Base-by-base conservation (phyloP, 352 stramenopile genomes). In the Pythium utonaiense region DNA sequence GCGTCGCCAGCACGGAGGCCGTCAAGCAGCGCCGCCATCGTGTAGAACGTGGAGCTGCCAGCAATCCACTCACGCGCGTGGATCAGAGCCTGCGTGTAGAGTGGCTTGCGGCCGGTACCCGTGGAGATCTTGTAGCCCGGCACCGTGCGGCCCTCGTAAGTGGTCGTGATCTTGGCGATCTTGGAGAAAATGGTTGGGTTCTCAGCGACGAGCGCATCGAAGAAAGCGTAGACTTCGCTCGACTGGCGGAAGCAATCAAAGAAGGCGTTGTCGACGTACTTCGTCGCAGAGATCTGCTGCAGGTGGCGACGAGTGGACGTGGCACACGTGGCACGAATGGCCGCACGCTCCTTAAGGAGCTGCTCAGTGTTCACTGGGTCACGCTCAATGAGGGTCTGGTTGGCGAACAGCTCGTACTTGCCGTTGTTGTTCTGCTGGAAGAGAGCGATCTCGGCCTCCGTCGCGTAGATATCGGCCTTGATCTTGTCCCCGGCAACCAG, bases 241-340 rank as follows among this genome's bases (percentile, higher is more conserved):
- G 48, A 30, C 40, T 59, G 60, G 33, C 66, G 66, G 42, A 62
- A 74, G 59, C 66, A 74, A 54, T 74, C 61, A 44, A 74, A 74
- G 57, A 74, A 74, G 0, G 57, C 62, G 40, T 61, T 70, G 31
- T 68, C 53, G 1, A 45, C 47, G 63, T 74, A 74, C 54, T 62
- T 66, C 36, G 30, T 31, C 5, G 38, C 22, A 24, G 41, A 21
- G 48, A 54, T 25, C 42, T 53, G 34, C n/a, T 59, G 17, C 27
- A 69, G 19, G 53, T 69, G 40, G 45, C 50, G 47, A 21, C 19
- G 27, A 25, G 61, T 63, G 25, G 19, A 27, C 16, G 36, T 30
- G 27, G 53, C 36, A 42, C 53, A 63, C 24, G 61, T 40, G 19
- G 61, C 55, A 14, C n/a, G 36, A 9, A 55, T 47, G 17, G 30